Evolutionary conservation across 495 filamentous ascomycete genomes (phyloP), one percentile per base, ranked within the genome.

Genomic region (Xylaria intraflava): DNA sequence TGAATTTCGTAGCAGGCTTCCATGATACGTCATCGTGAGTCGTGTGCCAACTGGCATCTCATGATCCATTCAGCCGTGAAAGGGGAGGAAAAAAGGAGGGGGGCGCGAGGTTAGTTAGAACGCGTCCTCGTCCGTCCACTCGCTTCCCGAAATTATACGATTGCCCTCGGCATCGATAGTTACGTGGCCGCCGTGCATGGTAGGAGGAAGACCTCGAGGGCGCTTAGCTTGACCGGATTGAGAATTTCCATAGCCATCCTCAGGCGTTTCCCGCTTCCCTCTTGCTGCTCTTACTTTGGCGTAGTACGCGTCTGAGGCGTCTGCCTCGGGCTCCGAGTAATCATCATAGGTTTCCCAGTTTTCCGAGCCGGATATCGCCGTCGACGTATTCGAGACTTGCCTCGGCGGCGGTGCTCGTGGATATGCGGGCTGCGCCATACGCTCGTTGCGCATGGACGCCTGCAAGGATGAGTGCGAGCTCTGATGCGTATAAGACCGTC

Each of bases 271-370:
- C n/a, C 65, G 60, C 52, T 72, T 71, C 38, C 63, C 63, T 22
- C 69, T 65, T 11, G 84, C 83, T 20, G 84, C 82, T 51, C 83
- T 77, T 49, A 89, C 67, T 64, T 86, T 89, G 53, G 86, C 84
- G 62, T 87, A 90, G 66, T 92, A 90, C 7, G 81, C 75, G 50
- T 90, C 86, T 16, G 80, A 83, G 2, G 80, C 78, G 65, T 91
- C 89, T 29, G 68, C 69, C 58, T 93, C 89, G 0, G 86, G 85
- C 49, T 85, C 89, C 3, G 82, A 85, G 36, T 77, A 81, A 65
- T 89, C 85, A 57, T 89, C 86, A 55, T 90, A 95, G 20, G 89
- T 94, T 72, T 96, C 90, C 90, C 90, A 96, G 67, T 96, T 96
- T 69, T 95, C 90, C 0, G 87, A 92, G 2, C 89, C 88, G 10